phyloP scores from a whole-genome alignment of 352 stramenopile species.

The Pythium dissotocum region DNA sequence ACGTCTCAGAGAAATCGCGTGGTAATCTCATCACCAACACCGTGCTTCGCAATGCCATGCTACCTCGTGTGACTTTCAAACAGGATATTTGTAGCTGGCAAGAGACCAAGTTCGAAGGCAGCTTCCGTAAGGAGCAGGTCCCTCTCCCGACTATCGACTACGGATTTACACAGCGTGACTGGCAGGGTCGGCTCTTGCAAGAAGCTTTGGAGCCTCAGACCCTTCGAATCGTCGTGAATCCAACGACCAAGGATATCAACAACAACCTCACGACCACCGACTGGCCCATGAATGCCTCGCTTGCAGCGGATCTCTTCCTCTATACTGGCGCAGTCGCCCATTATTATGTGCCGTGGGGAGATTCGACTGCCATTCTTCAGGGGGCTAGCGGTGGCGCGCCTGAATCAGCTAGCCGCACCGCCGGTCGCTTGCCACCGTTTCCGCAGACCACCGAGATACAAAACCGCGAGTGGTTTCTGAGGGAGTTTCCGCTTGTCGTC shows the following conservation, averaged over 20 bases:
- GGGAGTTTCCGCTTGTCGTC: too few species aligned
- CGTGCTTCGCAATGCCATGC: slow-evolving; percentile 1
- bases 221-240: slow-evolving; percentile 8
- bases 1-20: background rate
- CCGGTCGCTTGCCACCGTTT: too few species aligned
- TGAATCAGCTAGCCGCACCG: too few species aligned
- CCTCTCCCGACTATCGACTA: slow-evolving; percentile 5
- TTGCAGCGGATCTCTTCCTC: slow-evolving; percentile 17
- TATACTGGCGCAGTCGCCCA: background rate
- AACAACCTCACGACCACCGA: background rate
- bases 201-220: background rate
- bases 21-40: slow-evolving; percentile 14
- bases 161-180: slow-evolving; percentile 10
- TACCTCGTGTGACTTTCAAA: background rate
- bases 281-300: slow-evolving; percentile 24
- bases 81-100: background rate
- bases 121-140: background rate
- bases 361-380: background rate
- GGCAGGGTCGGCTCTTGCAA: background rate
- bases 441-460: too few species aligned
- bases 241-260: background rate
- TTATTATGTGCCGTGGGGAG: background rate
- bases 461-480: too few species aligned
- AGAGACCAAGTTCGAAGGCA: background rate
- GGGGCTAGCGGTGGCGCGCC: too few species aligned